A percentile compares a stretch with the other conserved stretches of the same genome.
These are phyloP conservation scores for Bryoglossum gracile DNA, from an alignment of 495 filamentous ascomycete genomes.

Conservation along the genomic window DNA sequence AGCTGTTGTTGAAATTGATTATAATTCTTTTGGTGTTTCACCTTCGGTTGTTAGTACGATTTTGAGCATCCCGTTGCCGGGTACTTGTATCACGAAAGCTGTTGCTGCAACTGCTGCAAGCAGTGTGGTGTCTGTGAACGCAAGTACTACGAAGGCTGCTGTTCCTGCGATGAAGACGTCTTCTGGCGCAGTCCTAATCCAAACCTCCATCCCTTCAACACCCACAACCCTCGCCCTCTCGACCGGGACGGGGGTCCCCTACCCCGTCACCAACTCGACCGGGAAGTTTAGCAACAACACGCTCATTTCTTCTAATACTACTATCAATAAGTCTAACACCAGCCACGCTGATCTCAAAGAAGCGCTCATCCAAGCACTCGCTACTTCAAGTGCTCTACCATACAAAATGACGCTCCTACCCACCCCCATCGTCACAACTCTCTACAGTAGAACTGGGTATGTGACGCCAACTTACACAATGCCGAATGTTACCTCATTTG, in stretches of 20 bases:
- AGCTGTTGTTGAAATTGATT: conserved; percentile 30
- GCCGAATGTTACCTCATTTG: conserved; percentile 6
- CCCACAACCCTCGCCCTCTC: not conserved
- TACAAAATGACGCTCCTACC: conserved; percentile 1
- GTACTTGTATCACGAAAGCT: conserved; percentile 4
- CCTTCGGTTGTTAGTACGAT: conserved; percentile 34
- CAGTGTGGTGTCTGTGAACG: conserved; percentile 3
- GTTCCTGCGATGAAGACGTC: not conserved
- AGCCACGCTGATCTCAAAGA: not conserved
- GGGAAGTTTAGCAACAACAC: not conserved
- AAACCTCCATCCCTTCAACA: not conserved
- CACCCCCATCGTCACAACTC: not conserved
- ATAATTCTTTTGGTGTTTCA: conserved; percentile 29
- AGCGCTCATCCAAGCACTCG: not conserved
- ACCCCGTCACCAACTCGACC: not conserved
- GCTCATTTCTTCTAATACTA: too few species aligned
- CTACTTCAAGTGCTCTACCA: not conserved
- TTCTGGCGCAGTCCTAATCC: not conserved
- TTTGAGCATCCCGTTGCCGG: conserved; percentile 30
- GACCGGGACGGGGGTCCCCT: not conserved
- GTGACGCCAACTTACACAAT: conserved; percentile 10
- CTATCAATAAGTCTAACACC: too few species aligned
- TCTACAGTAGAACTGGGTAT: conserved; percentile 5
- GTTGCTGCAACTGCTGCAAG: too few species aligned
- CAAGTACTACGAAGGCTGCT: conserved; percentile 1